Base-by-base conservation (phyloP, 768 basidiomycete species). In the Trametes cinnabarina region DNA sequence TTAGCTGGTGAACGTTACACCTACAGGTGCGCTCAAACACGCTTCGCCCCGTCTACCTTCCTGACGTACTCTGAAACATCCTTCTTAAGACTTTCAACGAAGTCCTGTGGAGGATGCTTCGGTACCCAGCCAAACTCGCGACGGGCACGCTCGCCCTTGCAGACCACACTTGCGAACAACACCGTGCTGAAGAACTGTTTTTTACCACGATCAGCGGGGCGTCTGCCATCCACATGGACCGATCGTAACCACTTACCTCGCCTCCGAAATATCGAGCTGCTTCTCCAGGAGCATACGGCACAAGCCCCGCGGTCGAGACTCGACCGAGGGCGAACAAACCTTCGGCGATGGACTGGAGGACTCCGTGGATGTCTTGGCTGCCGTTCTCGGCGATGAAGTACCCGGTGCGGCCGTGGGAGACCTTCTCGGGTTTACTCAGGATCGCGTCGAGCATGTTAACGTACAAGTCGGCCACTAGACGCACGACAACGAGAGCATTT, bases 51-150 rank as follows among this genome's bases (percentile, higher is more conserved):
- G 6, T 30, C n/a, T 12, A 15, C 9, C 7, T 19, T 20, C 42
- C 32, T 15, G 44, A 47, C 44, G 17, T 25, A 15, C 10, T 54
- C 58, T 20, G 73, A 68, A 30, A 78, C 71, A 57, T 80, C 77
- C 1, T 69, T 65, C 39, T 65, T 66, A 49, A 82, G 69, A 56
- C 75, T 77, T 7, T 66, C 74, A 42, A 80, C 55, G 64, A 83
- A 63, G 52, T 80, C 77, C 11, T 47, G 52, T 5, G 67, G 77
- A 0, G 72, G 74, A 51, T 77, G 70, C 14, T 63, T 69, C 2
- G 79, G 79, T 41, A 71, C 74, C 80, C 81, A 81, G 2, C 80
- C 79, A 59, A 81, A 63, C 9, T 67, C 9, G 71, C 55, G n/a
- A 5, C 71, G 42, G 69, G 73, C 32, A 6, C 61, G 28, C 55